Evolutionary conservation across 2,329 filamentous ascomycete species (phyloP).

Genomic region (Talaromyces sp.): DNA sequence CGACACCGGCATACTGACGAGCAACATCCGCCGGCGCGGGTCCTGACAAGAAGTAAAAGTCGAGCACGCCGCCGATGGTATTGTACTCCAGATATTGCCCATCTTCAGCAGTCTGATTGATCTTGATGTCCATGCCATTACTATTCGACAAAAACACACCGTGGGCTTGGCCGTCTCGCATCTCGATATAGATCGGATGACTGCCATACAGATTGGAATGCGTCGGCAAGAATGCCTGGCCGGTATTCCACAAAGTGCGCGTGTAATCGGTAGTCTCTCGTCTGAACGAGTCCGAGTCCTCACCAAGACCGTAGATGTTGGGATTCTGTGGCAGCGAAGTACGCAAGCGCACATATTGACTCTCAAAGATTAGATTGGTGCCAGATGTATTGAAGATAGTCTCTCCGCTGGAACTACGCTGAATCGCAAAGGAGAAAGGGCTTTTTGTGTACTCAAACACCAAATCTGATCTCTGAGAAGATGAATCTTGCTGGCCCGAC

Average conservation of each 20-base stretch:
- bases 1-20: constrained; percentile 57
- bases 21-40: constrained; percentile 57
- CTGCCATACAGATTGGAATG: constrained; percentile 67
- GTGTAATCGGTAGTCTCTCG: constrained; percentile 66
- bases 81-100: constrained; percentile 75
- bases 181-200: constrained; percentile 71
- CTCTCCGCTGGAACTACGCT: constrained; percentile 29
- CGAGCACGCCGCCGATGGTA: constrained; percentile 71
- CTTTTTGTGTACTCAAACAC: constrained; percentile 52
- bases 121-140: constrained; percentile 73
- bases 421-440: constrained; percentile 66
- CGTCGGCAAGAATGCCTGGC: constrained; percentile 59
- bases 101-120: constrained; percentile 58
- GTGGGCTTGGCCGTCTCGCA: constrained; percentile 57
- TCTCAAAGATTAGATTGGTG: constrained; percentile 67
- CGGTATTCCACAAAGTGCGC: constrained; percentile 66
- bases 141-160: constrained; percentile 68
- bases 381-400: constrained; percentile 66
- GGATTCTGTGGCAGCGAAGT: constrained; percentile 66
- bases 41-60: constrained; percentile 65
- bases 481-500: constrained; percentile 38
- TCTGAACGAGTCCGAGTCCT: constrained; percentile 68
- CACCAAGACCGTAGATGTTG: constrained; percentile 73
- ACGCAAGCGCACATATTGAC: constrained; percentile 71
- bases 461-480: constrained; percentile 38